Evolutionary conservation across 495 filamentous ascomycete species (phyloP), one percentile per base, ranked within the genome.

Genomic region (Hyaloscypha bicolor): DNA sequence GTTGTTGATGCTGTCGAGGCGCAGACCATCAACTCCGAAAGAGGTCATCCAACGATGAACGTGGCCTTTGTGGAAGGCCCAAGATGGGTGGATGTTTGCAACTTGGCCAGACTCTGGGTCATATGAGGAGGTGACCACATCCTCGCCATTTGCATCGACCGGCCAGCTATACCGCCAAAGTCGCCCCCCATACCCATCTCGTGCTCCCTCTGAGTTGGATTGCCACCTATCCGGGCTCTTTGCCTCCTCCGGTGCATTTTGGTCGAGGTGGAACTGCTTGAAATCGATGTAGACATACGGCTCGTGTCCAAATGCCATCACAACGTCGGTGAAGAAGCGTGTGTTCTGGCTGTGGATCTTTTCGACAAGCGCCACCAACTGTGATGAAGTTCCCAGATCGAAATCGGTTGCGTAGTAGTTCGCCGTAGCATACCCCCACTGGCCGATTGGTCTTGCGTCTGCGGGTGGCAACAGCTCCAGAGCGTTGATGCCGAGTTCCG

Each of bases 1-100:
- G 57, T 77, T 77, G 69, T 76, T 75, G 32, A 76, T 65, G 64
- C 71, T 74, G 61, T 77, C 76, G 2, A 77, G 70, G 2, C 76
- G 71, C 21, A 77, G 71, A 0, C 76, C 76, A 51, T 52, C 69
- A n/a, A 77, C 70, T 19, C 67, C 71, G 45, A 75, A 78, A 51
- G 74, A 70, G 4, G 59, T 35, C 76, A 78, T 78, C 76, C 76
- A 78, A 0, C 73, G 64, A 16, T 72, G 65, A 8, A 75, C 67
- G 55, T 76, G 74, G 2, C 55, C 62, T 39, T 69, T 66, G 52
- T 75, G 76, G 61, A 76, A 76, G 1, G 57, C 57, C 74, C 73
- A 74, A 16, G 70, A 65, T 2, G 76, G 76, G 53, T 74, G 63
- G 5, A 76, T 62, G 1, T 30, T 31, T 9, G 45, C n/a, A 21